These are phyloP conservation scores for Pichia nakasei DNA, from an alignment of 805 yeast species.

Conservation along the genomic window DNA sequence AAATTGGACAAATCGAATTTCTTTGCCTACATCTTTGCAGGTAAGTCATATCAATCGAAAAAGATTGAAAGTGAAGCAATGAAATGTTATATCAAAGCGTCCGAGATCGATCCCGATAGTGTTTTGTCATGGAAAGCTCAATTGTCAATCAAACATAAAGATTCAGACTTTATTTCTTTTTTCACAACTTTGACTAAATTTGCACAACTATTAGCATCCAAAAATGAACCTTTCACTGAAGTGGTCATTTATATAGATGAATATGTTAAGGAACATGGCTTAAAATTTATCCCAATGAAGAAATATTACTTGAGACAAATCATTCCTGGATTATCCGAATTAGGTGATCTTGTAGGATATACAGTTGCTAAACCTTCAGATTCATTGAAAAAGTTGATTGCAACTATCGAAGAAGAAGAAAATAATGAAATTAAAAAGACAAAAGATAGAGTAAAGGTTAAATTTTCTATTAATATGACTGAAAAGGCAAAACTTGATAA, in stretches of 20 bases:
- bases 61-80: slow-evolving; percentile 32
- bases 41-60: slow-evolving; percentile 52
- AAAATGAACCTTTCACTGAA: slow-evolving; percentile 41
- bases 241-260: slow-evolving; percentile 37
- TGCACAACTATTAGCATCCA: slow-evolving; percentile 32
- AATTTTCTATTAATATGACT: slow-evolving; percentile 36
- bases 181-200: slow-evolving; percentile 40
- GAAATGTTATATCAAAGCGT: slow-evolving; percentile 40
- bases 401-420: slow-evolving; percentile 33
- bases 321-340: slow-evolving; percentile 42
- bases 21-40: slow-evolving; percentile 62
- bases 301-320: slow-evolving; percentile 42
- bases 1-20: slow-evolving; percentile 48
- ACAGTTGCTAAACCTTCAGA: slow-evolving; percentile 38
- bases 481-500: slow-evolving; percentile 23
- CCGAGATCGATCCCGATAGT: slow-evolving; percentile 40
- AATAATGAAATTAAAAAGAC: slow-evolving; percentile 31
- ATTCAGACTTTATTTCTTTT: slow-evolving; percentile 33
- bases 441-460: slow-evolving; percentile 40
- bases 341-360: slow-evolving; percentile 45
- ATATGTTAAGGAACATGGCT: slow-evolving; percentile 29
- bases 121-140: slow-evolving; percentile 79
- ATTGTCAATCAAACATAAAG: slow-evolving; percentile 34
- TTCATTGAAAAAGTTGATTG: slow-evolving; percentile 37
- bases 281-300: slow-evolving; percentile 20